Evolutionary conservation across 306 rosid genomes (phyloP).

Genomic region (Prunus mira): DNA sequence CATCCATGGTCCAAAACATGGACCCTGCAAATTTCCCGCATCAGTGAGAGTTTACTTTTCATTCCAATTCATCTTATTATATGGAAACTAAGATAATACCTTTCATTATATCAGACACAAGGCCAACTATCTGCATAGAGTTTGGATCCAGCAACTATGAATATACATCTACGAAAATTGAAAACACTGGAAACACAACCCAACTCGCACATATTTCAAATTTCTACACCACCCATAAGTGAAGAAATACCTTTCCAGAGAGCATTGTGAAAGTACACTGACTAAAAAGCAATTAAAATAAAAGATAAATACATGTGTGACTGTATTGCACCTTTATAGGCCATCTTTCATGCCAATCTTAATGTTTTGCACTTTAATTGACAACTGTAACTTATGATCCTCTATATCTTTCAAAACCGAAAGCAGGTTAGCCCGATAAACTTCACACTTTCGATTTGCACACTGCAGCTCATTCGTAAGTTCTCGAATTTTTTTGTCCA

Average conservation of each 20-base stretch:
- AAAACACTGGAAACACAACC: background rate
- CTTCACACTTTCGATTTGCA: conserved; percentile 83
- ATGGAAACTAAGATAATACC: background rate
- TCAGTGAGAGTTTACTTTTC: background rate
- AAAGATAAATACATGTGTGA: conserved; percentile 24
- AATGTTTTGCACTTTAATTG: conserved; percentile 89
- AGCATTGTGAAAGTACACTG: conserved; percentile 21
- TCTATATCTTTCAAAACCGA: conserved; percentile 95
- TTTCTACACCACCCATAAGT: conserved; percentile 17
- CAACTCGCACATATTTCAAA: background rate
- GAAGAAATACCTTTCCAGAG: conserved; percentile 15
- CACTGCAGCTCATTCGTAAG: conserved; percentile 63
- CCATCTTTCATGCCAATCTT: conserved; percentile 93
- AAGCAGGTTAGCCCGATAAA: conserved; percentile 91
- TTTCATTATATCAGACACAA: background rate
- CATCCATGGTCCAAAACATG: background rate
- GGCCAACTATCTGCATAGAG: conserved; percentile 7
- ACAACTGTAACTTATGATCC: conserved; percentile 88
- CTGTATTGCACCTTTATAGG: conserved; percentile 46
- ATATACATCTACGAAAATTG: conserved; percentile 9
- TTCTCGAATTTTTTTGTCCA: conserved; percentile 73
- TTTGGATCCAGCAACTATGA: background rate
- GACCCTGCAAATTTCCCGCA: conserved; percentile 7
- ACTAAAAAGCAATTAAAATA: conserved; percentile 7
- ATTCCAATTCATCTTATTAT: background rate